These are phyloP conservation scores for Ustilago sp. DNA, from an alignment of 1,284 basidiomycete species.

Conservation along the genomic window DNA sequence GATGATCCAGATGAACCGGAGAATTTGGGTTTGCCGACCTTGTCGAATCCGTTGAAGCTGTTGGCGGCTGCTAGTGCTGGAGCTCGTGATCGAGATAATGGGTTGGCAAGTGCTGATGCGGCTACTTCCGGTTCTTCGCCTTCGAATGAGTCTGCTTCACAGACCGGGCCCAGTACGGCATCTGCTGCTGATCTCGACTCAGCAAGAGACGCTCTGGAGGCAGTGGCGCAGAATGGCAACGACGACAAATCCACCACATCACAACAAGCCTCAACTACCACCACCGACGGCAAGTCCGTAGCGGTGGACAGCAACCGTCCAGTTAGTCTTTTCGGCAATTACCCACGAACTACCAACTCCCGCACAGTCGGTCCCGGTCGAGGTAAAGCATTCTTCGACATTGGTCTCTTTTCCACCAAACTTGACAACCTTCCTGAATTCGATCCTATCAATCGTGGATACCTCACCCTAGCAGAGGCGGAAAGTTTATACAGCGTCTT, in stretches of 20 bases:
- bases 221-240: neutral
- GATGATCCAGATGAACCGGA: conserved; percentile 52
- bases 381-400: conserved; percentile 49
- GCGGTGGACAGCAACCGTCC: conserved; percentile 13
- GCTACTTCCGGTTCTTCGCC: conserved; percentile 2
- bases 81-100: conserved; percentile 40
- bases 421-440: conserved; percentile 44
- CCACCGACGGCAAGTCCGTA: neutral
- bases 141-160: neutral
- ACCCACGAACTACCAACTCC: conserved; percentile 23
- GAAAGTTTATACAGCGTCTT: conserved; percentile 40
- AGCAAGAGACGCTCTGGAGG: neutral
- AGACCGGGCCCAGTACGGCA: neutral
- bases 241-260: neutral
- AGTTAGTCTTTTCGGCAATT: conserved; percentile 27
- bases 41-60: conserved; percentile 52
- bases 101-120: conserved; percentile 16
- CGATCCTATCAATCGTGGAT: conserved; percentile 48
- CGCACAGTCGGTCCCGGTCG: conserved; percentile 44
- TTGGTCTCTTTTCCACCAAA: conserved; percentile 47
- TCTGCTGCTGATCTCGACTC: neutral
- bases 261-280: neutral
- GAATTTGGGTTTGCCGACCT: conserved; percentile 48
- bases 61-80: conserved; percentile 50
- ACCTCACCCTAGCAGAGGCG: conserved; percentile 43